A percentile compares a stretch with the other conserved stretches of the same genome.
phyloP scores from a whole-genome alignment of 2,329 filamentous ascomycete genomes.

The Metarhizium guizhouense region DNA sequence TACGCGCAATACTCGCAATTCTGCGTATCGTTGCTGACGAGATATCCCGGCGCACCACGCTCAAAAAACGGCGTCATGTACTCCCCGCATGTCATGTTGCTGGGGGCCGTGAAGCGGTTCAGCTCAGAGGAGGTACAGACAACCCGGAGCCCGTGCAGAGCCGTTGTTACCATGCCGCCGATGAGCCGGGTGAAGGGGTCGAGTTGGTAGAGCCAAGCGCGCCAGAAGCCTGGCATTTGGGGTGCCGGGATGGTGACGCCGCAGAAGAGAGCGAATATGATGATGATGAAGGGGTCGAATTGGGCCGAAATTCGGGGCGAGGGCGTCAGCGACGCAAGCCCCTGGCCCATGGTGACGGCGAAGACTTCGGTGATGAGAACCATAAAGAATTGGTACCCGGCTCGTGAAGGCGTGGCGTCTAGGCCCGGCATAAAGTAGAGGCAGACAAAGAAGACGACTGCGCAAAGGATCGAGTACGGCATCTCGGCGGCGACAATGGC shows the following conservation, averaged over 20 bases:
- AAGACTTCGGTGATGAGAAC: conserved; percentile 78
- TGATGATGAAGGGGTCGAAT: conserved; percentile 74
- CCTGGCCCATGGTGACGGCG: conserved; percentile 70
- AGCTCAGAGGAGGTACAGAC: conserved; percentile 52
- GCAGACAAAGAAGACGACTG: conserved; percentile 71
- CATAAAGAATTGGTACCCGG: conserved; percentile 83
- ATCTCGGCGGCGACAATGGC: conserved; percentile 77
- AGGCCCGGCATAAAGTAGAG: conserved; percentile 81
- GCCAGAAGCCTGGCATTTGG: conserved; percentile 72
- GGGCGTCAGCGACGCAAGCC: conserved; percentile 68
- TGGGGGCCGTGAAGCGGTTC: conserved; percentile 59
- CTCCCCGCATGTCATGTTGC: conserved; percentile 57
- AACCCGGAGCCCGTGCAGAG: conserved; percentile 58
- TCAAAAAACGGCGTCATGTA: conserved; percentile 69
- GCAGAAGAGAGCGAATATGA: conserved; percentile 78
- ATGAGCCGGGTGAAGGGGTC: conserved; percentile 79
- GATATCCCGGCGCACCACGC: conserved; percentile 60
- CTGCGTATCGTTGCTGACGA: conserved; percentile 55
- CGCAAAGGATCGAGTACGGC: conserved; percentile 74
- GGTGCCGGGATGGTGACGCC: conserved; percentile 74
- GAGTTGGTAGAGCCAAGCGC: conserved; percentile 72
- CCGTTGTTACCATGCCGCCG: conserved; percentile 69
- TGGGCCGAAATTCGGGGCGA: conserved; percentile 70
- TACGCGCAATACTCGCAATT: conserved; percentile 77
- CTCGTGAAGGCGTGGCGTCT: conserved; percentile 50